Evolutionary conservation across 495 filamentous ascomycete species (phyloP).

Genomic region (Xylaria flabelliformis): DNA sequence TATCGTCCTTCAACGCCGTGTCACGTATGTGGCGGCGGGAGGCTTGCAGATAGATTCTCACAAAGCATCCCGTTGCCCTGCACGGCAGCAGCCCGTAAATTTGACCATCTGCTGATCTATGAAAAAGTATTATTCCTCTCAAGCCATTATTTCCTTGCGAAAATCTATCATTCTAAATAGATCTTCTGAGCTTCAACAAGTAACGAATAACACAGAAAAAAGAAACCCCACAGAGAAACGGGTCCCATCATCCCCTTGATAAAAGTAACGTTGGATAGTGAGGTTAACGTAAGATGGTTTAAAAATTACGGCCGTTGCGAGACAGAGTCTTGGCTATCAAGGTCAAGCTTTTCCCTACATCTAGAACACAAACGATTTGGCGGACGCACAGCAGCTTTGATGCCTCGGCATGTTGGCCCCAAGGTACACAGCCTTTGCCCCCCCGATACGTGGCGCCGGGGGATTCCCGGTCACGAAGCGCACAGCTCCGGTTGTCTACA

Average conservation of each 20-base stretch:
- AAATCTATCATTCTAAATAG: not conserved
- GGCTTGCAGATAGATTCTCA: conserved; percentile 6
- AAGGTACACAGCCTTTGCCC: not conserved
- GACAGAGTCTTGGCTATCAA: not conserved
- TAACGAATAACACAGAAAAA: not conserved
- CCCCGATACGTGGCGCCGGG: conserved; percentile 8
- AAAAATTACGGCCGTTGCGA: conserved; percentile 41
- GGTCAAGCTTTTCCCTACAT: not conserved
- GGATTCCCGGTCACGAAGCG: not conserved
- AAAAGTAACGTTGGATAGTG: not conserved
- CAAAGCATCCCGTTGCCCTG: not conserved
- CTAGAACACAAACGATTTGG: conserved; percentile 18
- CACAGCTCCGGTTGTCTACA: conserved; percentile 1
- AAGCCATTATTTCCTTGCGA: not conserved
- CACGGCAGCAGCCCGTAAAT: not conserved
- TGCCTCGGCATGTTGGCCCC: not conserved
- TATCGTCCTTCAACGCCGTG: conserved; percentile 18
- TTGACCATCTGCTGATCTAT: not conserved
- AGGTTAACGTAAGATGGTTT: not conserved
- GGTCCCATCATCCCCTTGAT: not conserved
- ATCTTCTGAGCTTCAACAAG: not conserved
- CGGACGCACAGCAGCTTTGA: conserved; percentile 15
- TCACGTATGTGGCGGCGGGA: conserved; percentile 15
- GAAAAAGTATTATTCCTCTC: not conserved
- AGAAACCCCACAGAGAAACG: not conserved